Percentiles rank a stretch among this genome's conserved stretches.
These are phyloP conservation scores for Pascua sp. DNA, from an alignment of 1,284 basidiomycete species.

Conservation along the genomic window DNA sequence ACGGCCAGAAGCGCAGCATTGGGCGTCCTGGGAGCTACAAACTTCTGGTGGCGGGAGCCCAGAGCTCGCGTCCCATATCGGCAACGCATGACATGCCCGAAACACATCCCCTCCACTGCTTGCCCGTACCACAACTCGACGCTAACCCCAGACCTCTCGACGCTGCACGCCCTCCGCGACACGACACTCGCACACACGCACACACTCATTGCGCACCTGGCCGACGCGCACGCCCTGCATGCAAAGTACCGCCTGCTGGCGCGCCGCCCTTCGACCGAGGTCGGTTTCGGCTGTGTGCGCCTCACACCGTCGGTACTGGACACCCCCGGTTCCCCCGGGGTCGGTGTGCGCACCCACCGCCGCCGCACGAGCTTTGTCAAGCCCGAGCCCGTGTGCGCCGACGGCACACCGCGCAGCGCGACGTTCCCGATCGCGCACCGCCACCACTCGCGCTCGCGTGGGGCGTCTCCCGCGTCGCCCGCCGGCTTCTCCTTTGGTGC, in stretches of 20 bases:
- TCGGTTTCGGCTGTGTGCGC: slow-evolving; percentile 44
- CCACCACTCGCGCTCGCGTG: too few species aligned
- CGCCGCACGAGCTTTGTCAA: slow-evolving; percentile 31
- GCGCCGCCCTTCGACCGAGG: slow-evolving; percentile 25
- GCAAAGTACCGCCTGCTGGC: slow-evolving; percentile 45
- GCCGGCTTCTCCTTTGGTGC: too few species aligned
- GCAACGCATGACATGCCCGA: too few species aligned
- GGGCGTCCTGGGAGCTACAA: too few species aligned
- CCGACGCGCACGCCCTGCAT: slow-evolving; percentile 29
- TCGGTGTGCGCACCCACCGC: slow-evolving; percentile 16
- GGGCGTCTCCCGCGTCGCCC: too few species aligned
- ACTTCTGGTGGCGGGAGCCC: too few species aligned
- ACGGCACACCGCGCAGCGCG: neutral
- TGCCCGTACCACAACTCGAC: neutral
- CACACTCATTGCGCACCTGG: slow-evolving; percentile 38
- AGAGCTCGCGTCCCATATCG: too few species aligned
- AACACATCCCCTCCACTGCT: neutral
- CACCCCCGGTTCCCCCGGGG: neutral
- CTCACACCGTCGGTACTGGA: slow-evolving; percentile 32
- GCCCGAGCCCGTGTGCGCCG: slow-evolving; percentile 8
- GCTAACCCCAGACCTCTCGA: slow-evolving; percentile 40
- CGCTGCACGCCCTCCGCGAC: slow-evolving; percentile 47
- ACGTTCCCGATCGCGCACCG: too few species aligned
- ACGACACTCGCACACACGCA: slow-evolving; percentile 46
- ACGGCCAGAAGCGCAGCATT: too few species aligned